A percentile compares a stretch with the other conserved stretches of the same genome.
These are phyloP conservation scores for Metroxylon sagu DNA, from an alignment of 176 grass and related monocot genomes.

Conservation along the genomic window DNA sequence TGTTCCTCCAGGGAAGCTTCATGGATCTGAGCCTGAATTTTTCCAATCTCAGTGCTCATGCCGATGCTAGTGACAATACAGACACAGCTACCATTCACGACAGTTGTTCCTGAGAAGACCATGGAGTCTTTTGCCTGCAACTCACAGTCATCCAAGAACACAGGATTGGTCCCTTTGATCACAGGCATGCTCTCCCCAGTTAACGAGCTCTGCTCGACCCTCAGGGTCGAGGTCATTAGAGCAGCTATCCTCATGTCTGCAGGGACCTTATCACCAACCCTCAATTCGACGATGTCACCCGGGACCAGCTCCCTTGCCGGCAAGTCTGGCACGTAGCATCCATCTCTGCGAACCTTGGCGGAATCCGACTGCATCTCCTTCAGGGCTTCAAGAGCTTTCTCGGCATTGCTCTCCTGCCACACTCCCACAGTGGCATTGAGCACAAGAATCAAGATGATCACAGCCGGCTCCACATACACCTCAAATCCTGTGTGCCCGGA, in stretches of 20 bases:
- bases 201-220: conserved; percentile 88
- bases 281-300: conserved; percentile 85
- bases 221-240: conserved; percentile 78
- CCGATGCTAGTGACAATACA: conserved; percentile 67
- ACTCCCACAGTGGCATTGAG: conserved; percentile 96
- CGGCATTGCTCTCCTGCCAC: conserved; percentile 98
- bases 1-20: conserved; percentile 89
- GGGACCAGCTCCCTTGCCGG: conserved; percentile 62
- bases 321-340: conserved; percentile 49
- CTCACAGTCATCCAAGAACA: conserved; percentile 57
- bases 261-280: conserved; percentile 88
- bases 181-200: conserved; percentile 85
- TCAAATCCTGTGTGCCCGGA: conserved; percentile 56
- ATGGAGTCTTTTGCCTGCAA: conserved; percentile 96
- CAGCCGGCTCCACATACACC: conserved; percentile 88
- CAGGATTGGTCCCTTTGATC: conserved; percentile 59
- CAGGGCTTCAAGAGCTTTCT: conserved; percentile 96
- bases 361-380: conserved; percentile 97
- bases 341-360: conserved; percentile 81
- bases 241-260: conserved; percentile 81
- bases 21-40: conserved; percentile 95
- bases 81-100: conserved; percentile 87
- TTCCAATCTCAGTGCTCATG: conserved; percentile 92
- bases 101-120: conserved; percentile 91
- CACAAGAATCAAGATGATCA: conserved; percentile 93